Conservation (phyloP, 1,139 yeast species). For the Entelexis paramagnoliae region DNA sequence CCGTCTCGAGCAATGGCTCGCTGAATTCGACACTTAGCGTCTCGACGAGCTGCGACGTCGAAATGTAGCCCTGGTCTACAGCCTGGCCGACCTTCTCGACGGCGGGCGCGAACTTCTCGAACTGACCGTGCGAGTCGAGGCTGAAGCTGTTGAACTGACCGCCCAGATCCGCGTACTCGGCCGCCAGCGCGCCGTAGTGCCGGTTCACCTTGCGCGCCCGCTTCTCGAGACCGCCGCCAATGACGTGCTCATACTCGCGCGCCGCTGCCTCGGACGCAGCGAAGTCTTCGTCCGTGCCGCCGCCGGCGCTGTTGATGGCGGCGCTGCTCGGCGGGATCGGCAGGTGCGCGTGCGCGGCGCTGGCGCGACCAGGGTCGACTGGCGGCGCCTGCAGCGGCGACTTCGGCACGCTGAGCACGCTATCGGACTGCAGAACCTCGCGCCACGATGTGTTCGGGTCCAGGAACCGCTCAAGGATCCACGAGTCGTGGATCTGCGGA, state of each 20-base stretch:
- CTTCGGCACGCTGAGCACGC: conserved; percentile 45
- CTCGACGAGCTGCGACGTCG: conserved; percentile 55
- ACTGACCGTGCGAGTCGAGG: conserved; percentile 44
- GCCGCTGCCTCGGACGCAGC: conserved; percentile 31
- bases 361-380: conserved; percentile 42
- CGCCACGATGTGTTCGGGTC: conserved; percentile 80
- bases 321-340: conserved; percentile 51
- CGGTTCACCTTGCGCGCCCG: conserved; percentile 56
- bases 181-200: conserved; percentile 52
- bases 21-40: conserved; percentile 62
- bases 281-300: conserved; percentile 1
- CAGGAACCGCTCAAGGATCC: conserved; percentile 62
- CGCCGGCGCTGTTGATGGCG: neutral
- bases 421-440: conserved; percentile 47
- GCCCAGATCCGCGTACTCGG: conserved; percentile 61
- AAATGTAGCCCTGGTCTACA: conserved; percentile 59
- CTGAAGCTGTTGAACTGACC: conserved; percentile 65
- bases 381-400: conserved; percentile 48
- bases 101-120: conserved; percentile 35
- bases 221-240: conserved; percentile 51
- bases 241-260: conserved; percentile 46
- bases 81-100: conserved; percentile 74
- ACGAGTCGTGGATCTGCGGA: conserved; percentile 46
- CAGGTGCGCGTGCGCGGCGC: conserved; percentile 49
- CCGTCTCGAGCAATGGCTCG: conserved; percentile 78